Evolutionary conservation across 2,329 filamentous ascomycete species (phyloP).

Genomic region (Diatrype stigma): DNA sequence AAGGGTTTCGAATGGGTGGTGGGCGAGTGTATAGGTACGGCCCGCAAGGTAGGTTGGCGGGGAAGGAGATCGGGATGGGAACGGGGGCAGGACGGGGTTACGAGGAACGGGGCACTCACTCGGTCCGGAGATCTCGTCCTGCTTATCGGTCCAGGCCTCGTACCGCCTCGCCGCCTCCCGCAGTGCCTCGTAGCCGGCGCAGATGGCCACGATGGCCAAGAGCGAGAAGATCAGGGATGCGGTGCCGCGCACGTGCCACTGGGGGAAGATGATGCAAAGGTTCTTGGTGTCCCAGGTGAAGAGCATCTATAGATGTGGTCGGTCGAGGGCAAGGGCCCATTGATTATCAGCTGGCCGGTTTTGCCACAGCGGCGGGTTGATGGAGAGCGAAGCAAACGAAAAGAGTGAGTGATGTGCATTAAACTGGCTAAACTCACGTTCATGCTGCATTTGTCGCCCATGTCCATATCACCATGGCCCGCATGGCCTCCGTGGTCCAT

Average conservation of each 20-base stretch:
- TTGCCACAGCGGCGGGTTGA: not conserved
- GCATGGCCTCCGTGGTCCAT: constrained; percentile 35
- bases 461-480: constrained; percentile 46
- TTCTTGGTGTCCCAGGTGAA: constrained; percentile 94
- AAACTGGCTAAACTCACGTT: constrained; percentile 56
- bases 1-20: not conserved
- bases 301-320: constrained; percentile 65
- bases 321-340: not conserved
- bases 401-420: not conserved
- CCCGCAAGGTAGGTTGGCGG: no score
- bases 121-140: constrained; percentile 41
- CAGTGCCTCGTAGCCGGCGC: constrained; percentile 89
- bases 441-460: constrained; percentile 76
- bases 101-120: constrained; percentile 40
- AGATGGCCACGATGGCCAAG: constrained; percentile 73
- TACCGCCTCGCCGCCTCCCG: constrained; percentile 74
- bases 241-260: constrained; percentile 80
- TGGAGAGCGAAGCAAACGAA: constrained; percentile 5
- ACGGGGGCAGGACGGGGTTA: constrained; percentile 2
- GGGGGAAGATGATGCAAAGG: constrained; percentile 91
- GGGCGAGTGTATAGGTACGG: not conserved
- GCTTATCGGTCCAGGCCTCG: constrained; percentile 54
- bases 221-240: constrained; percentile 77
- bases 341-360: constrained; percentile 9
- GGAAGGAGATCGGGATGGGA: constrained; percentile 3